Evolutionary conservation across 371 early-diverging fungal species (phyloP), one percentile per base, ranked within the genome.

Genomic region (Smittium culicis): DNA sequence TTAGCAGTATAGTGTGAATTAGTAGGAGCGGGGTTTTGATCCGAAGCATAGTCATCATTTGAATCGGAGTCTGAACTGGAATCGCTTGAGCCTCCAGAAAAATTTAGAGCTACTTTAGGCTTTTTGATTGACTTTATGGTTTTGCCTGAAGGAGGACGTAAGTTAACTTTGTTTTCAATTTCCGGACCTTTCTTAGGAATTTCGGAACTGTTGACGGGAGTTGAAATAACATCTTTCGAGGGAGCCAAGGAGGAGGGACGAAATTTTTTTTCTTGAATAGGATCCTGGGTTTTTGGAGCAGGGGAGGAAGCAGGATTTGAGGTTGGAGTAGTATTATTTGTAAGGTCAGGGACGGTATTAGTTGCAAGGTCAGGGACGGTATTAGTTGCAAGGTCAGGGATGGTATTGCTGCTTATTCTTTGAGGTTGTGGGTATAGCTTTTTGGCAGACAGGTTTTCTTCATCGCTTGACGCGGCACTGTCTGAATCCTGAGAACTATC

Each of bases 91-190:
- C 30, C 16, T 11, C 32, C 60, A 27, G 60, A 59, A 32, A 59
- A 59, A 29, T 32, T 32, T 5, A 32, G 32, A 16, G 32, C 5
- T 32, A 25, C 14, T 32, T 59, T 59, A 32, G 60, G 60, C 32
- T 25, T 59, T 25, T 59, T 27, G 5, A 59, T 59, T 32, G 60
- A 59, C n/a, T 59, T 59, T 11, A 59, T 59, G 30, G 60, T 59
- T 32, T 59, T 59, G 5, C 60, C 60, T 14, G 60, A 59, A 29
- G 60, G 60, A 5, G 60, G 60, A 16, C 60, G 28, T 29, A 59
- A 27, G 32, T 14, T 59, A 5, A 14, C 14, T 11, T 5, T 11
- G 16, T 16, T n/a, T 25, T 17, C 25, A 20, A 17, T 54, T 32
- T 29, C 60, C 25, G 32, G 5, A 59, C 32, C 60, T 14, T 5